Evolutionary conservation across 352 stramenopile genomes (phyloP).

Genomic region (Phytophthora podocarpi): DNA sequence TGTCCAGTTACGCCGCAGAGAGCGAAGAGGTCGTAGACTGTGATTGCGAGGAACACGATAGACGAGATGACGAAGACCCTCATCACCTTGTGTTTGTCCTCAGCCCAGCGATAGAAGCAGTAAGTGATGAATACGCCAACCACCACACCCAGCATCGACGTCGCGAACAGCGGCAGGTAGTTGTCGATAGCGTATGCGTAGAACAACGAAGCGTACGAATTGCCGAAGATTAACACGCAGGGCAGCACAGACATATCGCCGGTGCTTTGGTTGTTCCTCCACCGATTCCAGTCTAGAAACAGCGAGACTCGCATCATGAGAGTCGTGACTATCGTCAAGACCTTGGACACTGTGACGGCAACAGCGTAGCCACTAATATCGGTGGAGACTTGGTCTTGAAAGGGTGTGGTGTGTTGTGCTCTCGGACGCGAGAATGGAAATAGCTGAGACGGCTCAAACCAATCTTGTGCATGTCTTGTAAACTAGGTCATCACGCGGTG

Average conservation of each 20-base stretch:
- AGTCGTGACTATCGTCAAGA: slow-evolving; percentile 39
- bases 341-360: slow-evolving; percentile 16
- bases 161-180: slow-evolving; percentile 30
- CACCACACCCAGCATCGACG: slow-evolving; percentile 26
- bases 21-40: slow-evolving; percentile 37
- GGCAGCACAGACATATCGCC: slow-evolving; percentile 31
- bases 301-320: slow-evolving; percentile 40
- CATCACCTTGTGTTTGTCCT: slow-evolving; percentile 6
- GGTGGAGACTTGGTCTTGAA: background rate
- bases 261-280: slow-evolving; percentile 28
- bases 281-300: slow-evolving; percentile 36
- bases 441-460: background rate
- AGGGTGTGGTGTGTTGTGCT: background rate
- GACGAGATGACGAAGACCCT: slow-evolving; percentile 7
- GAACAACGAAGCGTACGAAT: slow-evolving; percentile 33
- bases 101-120: slow-evolving; percentile 25
- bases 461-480: background rate
- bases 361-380: background rate
- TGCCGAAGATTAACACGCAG: slow-evolving; percentile 30
- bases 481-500: slow-evolving; percentile 6
- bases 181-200: slow-evolving; percentile 28
- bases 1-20: slow-evolving; percentile 28
- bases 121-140: slow-evolving; percentile 17
- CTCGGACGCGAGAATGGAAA: slow-evolving; percentile 11
- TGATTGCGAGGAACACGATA: slow-evolving; percentile 17